Percentiles rank a stretch among this genome's conserved stretches.
phyloP scores from a whole-genome alignment of 2,329 filamentous ascomycete species.

The Escovopsis weberi region DNA sequence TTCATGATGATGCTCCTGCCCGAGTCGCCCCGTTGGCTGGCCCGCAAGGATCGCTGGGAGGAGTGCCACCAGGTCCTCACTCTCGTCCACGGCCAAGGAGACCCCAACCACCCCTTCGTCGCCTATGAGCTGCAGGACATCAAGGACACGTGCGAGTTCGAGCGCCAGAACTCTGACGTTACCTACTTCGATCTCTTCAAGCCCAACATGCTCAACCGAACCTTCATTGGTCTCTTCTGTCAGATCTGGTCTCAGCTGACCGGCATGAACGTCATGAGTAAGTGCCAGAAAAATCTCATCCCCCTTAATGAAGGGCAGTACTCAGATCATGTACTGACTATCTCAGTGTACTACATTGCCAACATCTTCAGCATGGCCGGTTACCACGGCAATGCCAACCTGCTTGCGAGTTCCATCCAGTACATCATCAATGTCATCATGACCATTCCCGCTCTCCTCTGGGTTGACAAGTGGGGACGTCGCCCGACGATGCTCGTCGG shows the following conservation, averaged over 20 bases:
- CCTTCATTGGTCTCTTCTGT: constrained; percentile 33
- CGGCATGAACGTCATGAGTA: constrained; percentile 45
- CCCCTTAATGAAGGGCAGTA: background rate
- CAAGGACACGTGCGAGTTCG: constrained; percentile 57
- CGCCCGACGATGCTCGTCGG: constrained; percentile 53
- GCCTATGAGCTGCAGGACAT: constrained; percentile 57
- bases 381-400: constrained; percentile 29
- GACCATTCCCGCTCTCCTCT: constrained; percentile 63
- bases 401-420: constrained; percentile 40
- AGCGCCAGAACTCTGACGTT: constrained; percentile 53
- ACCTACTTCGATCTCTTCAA: constrained; percentile 58
- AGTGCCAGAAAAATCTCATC: constrained; percentile 6
- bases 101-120: constrained; percentile 51
- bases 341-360: constrained; percentile 46
- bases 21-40: constrained; percentile 51
- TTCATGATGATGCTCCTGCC: constrained; percentile 44
- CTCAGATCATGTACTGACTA: background rate
- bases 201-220: constrained; percentile 46
- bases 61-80: constrained; percentile 37
- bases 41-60: constrained; percentile 44
- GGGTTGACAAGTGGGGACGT: constrained; percentile 62
- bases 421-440: constrained; percentile 67
- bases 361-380: constrained; percentile 26
- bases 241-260: constrained; percentile 44
- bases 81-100: constrained; percentile 51